These are phyloP conservation scores for Fusarium robinianum DNA, from an alignment of 2,329 filamentous ascomycete genomes.

Conservation along the genomic window DNA sequence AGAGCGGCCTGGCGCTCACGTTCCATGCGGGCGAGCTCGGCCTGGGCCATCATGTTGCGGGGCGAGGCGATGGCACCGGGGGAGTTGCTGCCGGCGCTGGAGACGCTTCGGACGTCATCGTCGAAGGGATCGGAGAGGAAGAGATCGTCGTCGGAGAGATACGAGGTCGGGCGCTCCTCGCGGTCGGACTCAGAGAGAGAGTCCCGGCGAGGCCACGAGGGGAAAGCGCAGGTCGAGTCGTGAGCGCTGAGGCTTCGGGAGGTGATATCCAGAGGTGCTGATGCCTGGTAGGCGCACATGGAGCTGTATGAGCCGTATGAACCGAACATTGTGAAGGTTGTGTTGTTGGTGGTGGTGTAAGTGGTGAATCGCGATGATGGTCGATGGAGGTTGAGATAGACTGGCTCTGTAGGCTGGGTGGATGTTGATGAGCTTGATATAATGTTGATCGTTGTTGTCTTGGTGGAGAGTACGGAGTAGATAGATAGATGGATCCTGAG, in stretches of 20 bases:
- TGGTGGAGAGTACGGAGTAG: slow-evolving; percentile 23
- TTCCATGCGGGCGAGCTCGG: slow-evolving; percentile 55
- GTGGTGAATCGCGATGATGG: slow-evolving; percentile 18
- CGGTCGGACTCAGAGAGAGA: slow-evolving; percentile 52
- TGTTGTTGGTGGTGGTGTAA: slow-evolving; percentile 29
- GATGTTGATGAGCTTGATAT: slow-evolving; percentile 22
- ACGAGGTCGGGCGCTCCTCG: slow-evolving; percentile 56
- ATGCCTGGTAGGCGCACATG: slow-evolving; percentile 48
- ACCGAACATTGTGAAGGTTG: slow-evolving; percentile 51
- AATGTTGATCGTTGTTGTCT: slow-evolving; percentile 24
- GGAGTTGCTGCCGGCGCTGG: slow-evolving; percentile 50
- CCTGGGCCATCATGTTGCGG: slow-evolving; percentile 48
- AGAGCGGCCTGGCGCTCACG: slow-evolving; percentile 53
- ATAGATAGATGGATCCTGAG: slow-evolving; percentile 20
- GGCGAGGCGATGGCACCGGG: slow-evolving; percentile 41
- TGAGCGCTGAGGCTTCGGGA: slow-evolving; percentile 47
- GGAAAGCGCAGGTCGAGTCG: slow-evolving; percentile 58
- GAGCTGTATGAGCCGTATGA: slow-evolving; percentile 57
- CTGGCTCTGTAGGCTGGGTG: slow-evolving; percentile 25
- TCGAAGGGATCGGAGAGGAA: slow-evolving; percentile 57
- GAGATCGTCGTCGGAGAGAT: slow-evolving; percentile 67
- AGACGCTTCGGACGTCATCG: slow-evolving; percentile 54
- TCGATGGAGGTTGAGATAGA: slow-evolving; percentile 17
- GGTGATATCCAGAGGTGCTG: slow-evolving; percentile 53
- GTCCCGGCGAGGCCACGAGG: slow-evolving; percentile 61